Base-by-base conservation (phyloP, 2,329 filamentous ascomycete genomes). In the Xylariaceae sp. region DNA sequence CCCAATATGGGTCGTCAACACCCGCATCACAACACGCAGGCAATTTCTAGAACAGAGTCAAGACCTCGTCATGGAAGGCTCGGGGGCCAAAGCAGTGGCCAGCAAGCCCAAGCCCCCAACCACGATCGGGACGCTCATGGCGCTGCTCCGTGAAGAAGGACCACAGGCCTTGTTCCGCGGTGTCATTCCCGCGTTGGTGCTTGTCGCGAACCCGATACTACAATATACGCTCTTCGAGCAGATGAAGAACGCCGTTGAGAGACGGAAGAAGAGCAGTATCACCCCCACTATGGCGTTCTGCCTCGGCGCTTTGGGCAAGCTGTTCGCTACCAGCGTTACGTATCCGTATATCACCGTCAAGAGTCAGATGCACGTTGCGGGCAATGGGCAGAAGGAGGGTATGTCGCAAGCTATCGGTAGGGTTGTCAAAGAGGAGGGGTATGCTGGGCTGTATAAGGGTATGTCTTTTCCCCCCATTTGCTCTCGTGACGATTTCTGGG, bases 181-280 rank as follows among this genome's bases (percentile, higher is more conserved):
- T 54, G 92, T 99, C 45, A 79, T 96, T 51, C 94, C 94, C 10
- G 94, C 94, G 0, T 76, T 99, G 59, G 85, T 99, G 58, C 78
- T 99, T 56, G 94, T 99, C 64, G 90, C 96, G 74, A 99, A 99
- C 75, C 94, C 94, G 5, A 99, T 99, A 59, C 76, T 99, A 57
- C 94, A 99, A 75, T 99, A 99, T 73, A 99, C 94, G 14, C 87
- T 99, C 48, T 99, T 97, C 63, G 94, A 99, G 78, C 92, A 99
- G 76, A 76, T 97, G 75, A 97, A 96, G 82, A 96, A 97, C 68
- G 64, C 79, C 22, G 73, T 96, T 49, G 92, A 96, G 80, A 87
- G 60, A 18, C 65, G 65, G 12, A 60, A 72, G 63, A 67, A 75
- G 77, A 67, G 73, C 51, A 83, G 86, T 60, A 81, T 97, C 49